These are phyloP conservation scores for Eucalyptus tenuipes DNA, from an alignment of 345 rosid species.

Conservation along the genomic window DNA sequence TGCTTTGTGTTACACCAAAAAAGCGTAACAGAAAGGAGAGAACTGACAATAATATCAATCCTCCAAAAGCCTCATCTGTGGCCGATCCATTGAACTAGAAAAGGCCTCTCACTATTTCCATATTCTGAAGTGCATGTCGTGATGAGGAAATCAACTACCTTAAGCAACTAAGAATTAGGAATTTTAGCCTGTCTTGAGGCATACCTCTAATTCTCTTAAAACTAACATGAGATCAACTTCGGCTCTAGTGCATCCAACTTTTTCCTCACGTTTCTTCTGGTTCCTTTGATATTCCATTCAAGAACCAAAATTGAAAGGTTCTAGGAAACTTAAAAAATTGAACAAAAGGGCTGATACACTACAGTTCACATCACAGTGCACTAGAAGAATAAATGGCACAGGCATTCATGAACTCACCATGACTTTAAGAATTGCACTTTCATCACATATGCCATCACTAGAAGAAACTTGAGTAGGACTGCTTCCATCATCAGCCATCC, in stretches of 20 bases:
- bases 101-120: not conserved
- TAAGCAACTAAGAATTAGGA: not conserved
- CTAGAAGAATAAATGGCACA: not conserved
- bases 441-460: conserved; percentile 57
- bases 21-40: not conserved
- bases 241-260: not conserved
- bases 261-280: not conserved
- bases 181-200: not conserved
- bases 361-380: not conserved
- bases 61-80: not conserved
- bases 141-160: not conserved
- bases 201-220: not conserved
- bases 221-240: not conserved
- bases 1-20: not conserved
- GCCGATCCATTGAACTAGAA: not conserved
- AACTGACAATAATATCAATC: not conserved
- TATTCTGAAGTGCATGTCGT: not conserved
- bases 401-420: conserved; percentile 53
- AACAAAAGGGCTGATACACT: not conserved
- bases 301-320: not conserved
- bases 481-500: conserved; percentile 64
- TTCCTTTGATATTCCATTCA: not conserved
- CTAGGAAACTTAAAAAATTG: not conserved
- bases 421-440: conserved; percentile 87
- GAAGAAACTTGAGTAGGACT: conserved; percentile 67